Percentiles rank a stretch among this genome's conserved stretches.
These are phyloP conservation scores for Colletotrichum eleusines DNA, from an alignment of 2,329 filamentous ascomycete species.

Conservation along the genomic window DNA sequence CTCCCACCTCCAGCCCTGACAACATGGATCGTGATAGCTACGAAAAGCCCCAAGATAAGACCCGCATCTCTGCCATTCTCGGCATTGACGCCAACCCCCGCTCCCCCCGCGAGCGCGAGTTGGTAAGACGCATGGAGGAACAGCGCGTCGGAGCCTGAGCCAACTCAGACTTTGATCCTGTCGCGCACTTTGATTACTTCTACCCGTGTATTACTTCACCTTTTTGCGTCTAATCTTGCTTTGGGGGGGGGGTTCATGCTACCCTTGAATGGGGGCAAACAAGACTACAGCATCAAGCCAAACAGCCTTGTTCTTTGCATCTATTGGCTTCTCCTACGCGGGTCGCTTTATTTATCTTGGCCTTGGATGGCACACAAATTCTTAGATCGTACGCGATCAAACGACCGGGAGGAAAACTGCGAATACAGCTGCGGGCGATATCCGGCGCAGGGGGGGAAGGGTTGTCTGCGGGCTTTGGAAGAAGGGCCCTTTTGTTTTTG, in stretches of 20 bases:
- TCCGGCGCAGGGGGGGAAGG: conserved; percentile 31
- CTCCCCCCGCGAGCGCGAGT: conserved; percentile 68
- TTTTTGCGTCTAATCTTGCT: conserved; percentile 33
- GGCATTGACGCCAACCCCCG: conserved; percentile 70
- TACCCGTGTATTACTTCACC: conserved; percentile 41
- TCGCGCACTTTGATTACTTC: conserved; percentile 46
- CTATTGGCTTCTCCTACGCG: conserved; percentile 19
- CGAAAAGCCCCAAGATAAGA: conserved; percentile 63
- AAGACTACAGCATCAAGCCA: conserved; percentile 28
- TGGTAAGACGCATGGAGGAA: conserved; percentile 68
- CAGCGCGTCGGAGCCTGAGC: conserved; percentile 52
- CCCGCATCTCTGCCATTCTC: conserved; percentile 72
- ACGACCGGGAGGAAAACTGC: conserved; percentile 17
- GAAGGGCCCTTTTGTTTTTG: not conserved
- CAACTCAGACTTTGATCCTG: conserved; percentile 42
- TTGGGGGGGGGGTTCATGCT: conserved; percentile 1
- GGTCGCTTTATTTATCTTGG: conserved; percentile 7
- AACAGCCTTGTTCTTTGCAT: conserved; percentile 34
- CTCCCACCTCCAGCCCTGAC: conserved; percentile 65
- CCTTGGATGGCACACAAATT: conserved; percentile 6
- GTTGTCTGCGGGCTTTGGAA: conserved; percentile 8
- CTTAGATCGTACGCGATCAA: conserved; percentile 32
- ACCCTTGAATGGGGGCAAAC: conserved; percentile 22
- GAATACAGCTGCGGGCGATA: conserved; percentile 20
- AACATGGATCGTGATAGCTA: conserved; percentile 57